phyloP scores from a whole-genome alignment of 23 red algal species.

The Gracilariopsis chorda region DNA sequence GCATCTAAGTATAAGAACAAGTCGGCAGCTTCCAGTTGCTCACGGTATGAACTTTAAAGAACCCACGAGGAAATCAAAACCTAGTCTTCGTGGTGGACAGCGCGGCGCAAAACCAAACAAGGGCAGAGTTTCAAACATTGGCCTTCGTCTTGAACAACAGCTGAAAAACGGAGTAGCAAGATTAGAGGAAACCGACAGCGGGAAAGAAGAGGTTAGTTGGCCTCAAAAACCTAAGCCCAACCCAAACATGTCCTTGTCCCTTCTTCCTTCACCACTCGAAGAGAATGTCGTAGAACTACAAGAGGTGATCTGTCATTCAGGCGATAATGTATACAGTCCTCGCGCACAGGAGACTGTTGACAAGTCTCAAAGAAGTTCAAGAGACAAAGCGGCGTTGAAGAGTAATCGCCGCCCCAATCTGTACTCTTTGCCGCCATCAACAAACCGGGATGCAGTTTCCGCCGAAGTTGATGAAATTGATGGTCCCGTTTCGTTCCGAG shows the following conservation, averaged over 20 bases:
- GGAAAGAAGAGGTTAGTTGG: neutral
- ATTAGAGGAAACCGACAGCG: neutral
- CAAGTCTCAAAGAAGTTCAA: too few relatives aligned
- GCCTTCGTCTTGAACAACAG: neutral
- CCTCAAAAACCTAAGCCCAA: neutral
- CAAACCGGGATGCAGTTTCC: too few relatives aligned
- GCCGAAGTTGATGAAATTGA: neutral
- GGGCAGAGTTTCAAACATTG: neutral
- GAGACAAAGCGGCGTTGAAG: too few relatives aligned
- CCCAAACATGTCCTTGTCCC: neutral
- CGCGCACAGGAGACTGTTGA: neutral
- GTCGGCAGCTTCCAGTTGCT: neutral
- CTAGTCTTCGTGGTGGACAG: neutral
- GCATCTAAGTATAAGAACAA: neutral
- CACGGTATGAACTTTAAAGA: neutral
- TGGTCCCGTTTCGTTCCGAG: slow-evolving; percentile 25
- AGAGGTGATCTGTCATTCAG: neutral
- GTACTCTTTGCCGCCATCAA: too few relatives aligned
- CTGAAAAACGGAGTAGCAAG: neutral
- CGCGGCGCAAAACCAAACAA: neutral
- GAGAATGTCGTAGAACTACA: neutral
- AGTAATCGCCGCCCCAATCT: too few relatives aligned
- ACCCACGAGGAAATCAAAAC: neutral
- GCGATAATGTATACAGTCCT: slow-evolving; percentile 4
- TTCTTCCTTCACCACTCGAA: neutral